A percentile compares a stretch with the other conserved stretches of the same genome.
Conservation (phyloP, 257 asterid species). For the Plantago elongata region DNA sequence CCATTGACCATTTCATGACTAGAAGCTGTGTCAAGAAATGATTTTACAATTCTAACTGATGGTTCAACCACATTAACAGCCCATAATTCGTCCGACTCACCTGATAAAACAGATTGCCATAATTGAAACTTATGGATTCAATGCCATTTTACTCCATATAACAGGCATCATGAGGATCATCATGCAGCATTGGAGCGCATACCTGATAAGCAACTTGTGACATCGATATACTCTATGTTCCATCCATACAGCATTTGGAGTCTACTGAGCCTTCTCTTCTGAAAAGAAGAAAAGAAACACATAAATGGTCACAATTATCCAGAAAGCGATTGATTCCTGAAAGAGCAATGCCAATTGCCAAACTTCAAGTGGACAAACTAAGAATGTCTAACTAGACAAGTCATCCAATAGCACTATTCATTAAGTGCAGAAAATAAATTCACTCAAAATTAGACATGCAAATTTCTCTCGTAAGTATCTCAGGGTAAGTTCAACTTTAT, state of each 20-base stretch:
- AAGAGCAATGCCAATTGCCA: too few relatives aligned
- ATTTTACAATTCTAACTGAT: constrained; percentile 41
- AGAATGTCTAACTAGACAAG: too few relatives aligned
- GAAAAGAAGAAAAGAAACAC: constrained; percentile 25
- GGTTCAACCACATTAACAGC: constrained; percentile 57
- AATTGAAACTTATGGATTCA: constrained; percentile 3
- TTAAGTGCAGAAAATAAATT: too few relatives aligned
- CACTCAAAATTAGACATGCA: too few relatives aligned
- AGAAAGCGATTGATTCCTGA: too few relatives aligned
- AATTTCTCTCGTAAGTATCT: too few relatives aligned
- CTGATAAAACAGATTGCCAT: constrained; percentile 22
- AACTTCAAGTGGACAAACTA: too few relatives aligned
- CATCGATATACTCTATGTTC: constrained; percentile 63
- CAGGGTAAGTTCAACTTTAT: background rate
- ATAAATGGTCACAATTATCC: background rate
- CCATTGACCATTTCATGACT: constrained; percentile 20
- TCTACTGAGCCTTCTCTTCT: constrained; percentile 70
- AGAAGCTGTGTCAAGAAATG: constrained; percentile 40
- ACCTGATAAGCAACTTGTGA: constrained; percentile 58
- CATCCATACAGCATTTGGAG: constrained; percentile 78
- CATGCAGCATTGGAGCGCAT: constrained; percentile 20
- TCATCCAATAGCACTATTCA: too few relatives aligned
- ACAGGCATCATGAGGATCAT: background rate
- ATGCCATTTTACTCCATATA: background rate
- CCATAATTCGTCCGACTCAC: constrained; percentile 52